A percentile compares a stretch with the other conserved stretches of the same genome.
Conservation (phyloP, 176 grass and related monocot genomes). For the Zizania latifolia region DNA sequence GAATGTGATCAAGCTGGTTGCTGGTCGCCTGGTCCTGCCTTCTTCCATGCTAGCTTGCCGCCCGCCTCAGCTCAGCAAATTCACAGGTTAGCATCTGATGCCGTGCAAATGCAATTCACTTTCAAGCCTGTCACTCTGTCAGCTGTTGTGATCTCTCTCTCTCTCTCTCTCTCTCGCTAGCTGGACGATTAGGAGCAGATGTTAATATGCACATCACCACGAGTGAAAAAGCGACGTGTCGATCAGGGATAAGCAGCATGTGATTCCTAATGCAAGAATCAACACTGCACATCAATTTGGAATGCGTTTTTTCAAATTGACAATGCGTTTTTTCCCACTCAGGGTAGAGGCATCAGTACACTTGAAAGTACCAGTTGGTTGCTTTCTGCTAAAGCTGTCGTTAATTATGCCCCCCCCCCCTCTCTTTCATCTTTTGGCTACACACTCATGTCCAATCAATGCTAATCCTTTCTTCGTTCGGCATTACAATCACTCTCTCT, state of each 20-base stretch:
- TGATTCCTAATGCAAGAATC: slow-evolving; percentile 7
- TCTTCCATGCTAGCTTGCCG: background rate
- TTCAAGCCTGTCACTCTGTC: background rate
- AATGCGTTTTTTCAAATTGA: background rate
- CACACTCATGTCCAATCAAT: slow-evolving; percentile 29
- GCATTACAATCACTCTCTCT: slow-evolving; percentile 11
- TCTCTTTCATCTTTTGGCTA: slow-evolving; percentile 13
- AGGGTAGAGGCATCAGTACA: background rate
- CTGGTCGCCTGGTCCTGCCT: background rate
- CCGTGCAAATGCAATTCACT: background rate
- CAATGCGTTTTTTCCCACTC: background rate
- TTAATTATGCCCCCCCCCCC: no score
- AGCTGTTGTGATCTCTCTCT: no score
- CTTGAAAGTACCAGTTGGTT: slow-evolving; percentile 7
- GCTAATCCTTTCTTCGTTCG: slow-evolving; percentile 15
- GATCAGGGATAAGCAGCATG: background rate
- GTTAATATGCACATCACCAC: background rate
- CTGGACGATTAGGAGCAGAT: background rate
- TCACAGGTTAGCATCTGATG: background rate
- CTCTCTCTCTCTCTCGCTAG: background rate
- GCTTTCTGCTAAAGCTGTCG: slow-evolving; percentile 34
- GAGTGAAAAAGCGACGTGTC: background rate
- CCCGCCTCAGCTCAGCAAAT: background rate
- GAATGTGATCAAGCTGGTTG: slow-evolving; percentile 8
- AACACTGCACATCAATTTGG: background rate